These are phyloP conservation scores for Magnaporthiopsis rhizophila DNA, from an alignment of 2,329 filamentous ascomycete genomes.

Conservation along the genomic window DNA sequence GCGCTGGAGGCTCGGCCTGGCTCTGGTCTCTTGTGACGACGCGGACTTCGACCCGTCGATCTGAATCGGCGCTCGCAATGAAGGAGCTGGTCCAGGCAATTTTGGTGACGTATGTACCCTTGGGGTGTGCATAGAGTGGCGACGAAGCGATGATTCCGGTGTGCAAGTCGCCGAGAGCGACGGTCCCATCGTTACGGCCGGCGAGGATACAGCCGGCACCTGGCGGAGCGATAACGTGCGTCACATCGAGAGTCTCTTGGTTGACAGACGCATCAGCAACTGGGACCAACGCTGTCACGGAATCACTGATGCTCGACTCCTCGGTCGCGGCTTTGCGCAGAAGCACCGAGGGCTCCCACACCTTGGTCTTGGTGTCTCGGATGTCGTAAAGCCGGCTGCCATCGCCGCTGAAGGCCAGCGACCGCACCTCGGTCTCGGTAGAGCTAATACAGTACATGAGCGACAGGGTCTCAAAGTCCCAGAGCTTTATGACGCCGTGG, in stretches of 20 bases:
- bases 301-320: background rate
- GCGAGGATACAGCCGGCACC: background rate
- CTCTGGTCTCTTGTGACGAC: background rate
- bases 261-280: background rate
- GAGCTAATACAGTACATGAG: conserved; percentile 6
- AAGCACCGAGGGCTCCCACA: conserved; percentile 8
- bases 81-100: background rate
- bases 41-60: background rate
- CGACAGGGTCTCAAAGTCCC: conserved; percentile 7
- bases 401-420: conserved; percentile 2
- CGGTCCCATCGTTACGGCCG: background rate
- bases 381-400: conserved; percentile 4
- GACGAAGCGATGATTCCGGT: too few relatives aligned
- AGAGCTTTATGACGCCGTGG: conserved; percentile 6
- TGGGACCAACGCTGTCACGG: background rate
- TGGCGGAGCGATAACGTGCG: background rate
- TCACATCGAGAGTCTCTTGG: background rate
- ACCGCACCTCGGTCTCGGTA: background rate
- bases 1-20: background rate
- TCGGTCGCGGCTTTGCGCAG: conserved; percentile 10
- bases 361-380: conserved; percentile 1
- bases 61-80: background rate
- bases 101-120: background rate
- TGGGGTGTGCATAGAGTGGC: background rate
- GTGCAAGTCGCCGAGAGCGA: background rate